Evolutionary conservation across 768 basidiomycete genomes (phyloP).

Genomic region (Boletellus emodensis): DNA sequence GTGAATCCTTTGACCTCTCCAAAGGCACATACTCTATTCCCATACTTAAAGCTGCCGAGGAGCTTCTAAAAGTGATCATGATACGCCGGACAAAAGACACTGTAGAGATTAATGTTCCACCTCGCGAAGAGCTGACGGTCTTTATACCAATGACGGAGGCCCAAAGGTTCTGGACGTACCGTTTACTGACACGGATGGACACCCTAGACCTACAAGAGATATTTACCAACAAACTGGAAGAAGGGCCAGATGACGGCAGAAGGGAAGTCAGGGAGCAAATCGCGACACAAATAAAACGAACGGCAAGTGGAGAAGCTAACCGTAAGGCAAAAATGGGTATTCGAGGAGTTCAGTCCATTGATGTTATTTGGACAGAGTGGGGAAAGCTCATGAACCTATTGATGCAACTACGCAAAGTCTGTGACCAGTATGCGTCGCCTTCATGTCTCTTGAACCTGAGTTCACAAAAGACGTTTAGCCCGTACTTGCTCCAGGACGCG

Average conservation of each 20-base stretch:
- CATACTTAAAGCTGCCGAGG: conserved; percentile 46
- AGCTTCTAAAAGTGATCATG: conserved; percentile 51
- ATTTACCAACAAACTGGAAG: conserved; percentile 35
- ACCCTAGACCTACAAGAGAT: conserved; percentile 45
- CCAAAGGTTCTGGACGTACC: conserved; percentile 60
- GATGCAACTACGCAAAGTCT: conserved; percentile 66
- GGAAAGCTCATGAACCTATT: conserved; percentile 62
- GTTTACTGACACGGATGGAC: conserved; percentile 51
- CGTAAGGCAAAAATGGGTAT: conserved; percentile 19
- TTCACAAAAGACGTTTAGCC: conserved; percentile 32
- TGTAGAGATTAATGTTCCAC: conserved; percentile 49
- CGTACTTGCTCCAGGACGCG: conserved; percentile 49
- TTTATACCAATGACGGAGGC: conserved; percentile 56
- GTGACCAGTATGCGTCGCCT: conserved; percentile 52
- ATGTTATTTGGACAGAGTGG: conserved; percentile 39
- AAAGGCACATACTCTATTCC: conserved; percentile 48
- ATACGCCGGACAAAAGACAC: conserved; percentile 55
- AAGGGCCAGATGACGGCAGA: conserved; percentile 31
- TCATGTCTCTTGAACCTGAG: neutral
- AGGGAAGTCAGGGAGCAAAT: conserved; percentile 39
- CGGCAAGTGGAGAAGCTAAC: conserved; percentile 28
- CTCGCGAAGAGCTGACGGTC: conserved; percentile 53
- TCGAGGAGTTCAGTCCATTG: neutral
- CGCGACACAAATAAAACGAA: conserved; percentile 34
- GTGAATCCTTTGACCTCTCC: conserved; percentile 49